Percentiles rank a stretch among this genome's conserved stretches.
Evolutionary conservation across 345 rosid genomes (phyloP).

Genomic region (Eucalyptus guilfoylei): DNA sequence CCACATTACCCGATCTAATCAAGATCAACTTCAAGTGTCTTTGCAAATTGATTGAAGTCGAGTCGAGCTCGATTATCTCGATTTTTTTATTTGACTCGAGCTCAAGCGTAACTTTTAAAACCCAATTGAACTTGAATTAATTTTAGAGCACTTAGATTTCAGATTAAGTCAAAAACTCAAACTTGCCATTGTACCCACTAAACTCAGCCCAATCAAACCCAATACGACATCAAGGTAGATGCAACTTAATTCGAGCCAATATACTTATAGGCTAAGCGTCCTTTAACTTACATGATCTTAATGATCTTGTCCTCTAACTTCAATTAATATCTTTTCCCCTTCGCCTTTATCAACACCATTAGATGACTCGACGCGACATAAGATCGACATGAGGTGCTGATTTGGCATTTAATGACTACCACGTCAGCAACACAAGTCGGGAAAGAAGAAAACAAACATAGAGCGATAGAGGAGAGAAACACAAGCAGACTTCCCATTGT

Average conservation of each 20-base stretch:
- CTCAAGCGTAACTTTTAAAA: not conserved
- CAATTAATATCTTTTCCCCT: not conserved
- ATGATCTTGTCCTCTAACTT: not conserved
- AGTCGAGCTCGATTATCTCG: not conserved
- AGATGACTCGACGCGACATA: not conserved
- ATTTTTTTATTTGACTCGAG: not conserved
- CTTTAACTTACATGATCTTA: not conserved
- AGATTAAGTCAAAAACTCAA: fast-evolving
- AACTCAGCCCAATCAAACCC: not conserved
- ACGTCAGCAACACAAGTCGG: not conserved
- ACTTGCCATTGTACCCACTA: not conserved
- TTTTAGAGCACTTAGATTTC: not conserved
- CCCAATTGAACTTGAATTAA: not conserved
- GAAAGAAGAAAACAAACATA: not conserved
- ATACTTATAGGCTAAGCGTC: not conserved
- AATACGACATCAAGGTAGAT: not conserved
- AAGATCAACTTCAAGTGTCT: not conserved
- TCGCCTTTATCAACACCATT: not conserved
- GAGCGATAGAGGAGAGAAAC: not conserved
- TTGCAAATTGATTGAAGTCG: not conserved
- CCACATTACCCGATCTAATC: not conserved
- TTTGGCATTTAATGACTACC: not conserved
- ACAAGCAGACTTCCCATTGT: not conserved
- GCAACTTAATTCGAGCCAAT: not conserved
- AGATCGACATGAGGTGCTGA: not conserved